Evolutionary conservation across 2,329 filamentous ascomycete species (phyloP).

Genomic region (Epichloe sylvatica): DNA sequence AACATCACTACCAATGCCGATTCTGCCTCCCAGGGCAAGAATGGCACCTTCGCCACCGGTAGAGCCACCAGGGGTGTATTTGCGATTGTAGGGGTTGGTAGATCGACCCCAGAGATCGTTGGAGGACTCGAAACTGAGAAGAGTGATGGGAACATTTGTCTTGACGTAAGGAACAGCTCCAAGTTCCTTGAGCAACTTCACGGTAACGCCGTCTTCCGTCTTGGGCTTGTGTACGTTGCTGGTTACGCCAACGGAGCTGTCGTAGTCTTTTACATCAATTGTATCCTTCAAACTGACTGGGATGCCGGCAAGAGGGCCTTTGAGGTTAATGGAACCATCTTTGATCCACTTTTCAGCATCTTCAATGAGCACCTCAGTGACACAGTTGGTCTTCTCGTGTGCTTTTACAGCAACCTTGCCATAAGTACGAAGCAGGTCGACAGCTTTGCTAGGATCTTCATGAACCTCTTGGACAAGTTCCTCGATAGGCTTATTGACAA

Average conservation of each 20-base stretch:
- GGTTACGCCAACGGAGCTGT: constrained; percentile 70
- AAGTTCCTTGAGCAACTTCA: constrained; percentile 68
- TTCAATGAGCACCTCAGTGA: constrained; percentile 73
- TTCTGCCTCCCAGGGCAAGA: constrained; percentile 67
- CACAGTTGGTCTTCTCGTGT: constrained; percentile 75
- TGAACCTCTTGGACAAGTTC: constrained; percentile 68
- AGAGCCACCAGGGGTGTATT: constrained; percentile 77
- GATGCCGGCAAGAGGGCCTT: constrained; percentile 74
- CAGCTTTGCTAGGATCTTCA: constrained; percentile 47
- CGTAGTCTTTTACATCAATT: constrained; percentile 69
- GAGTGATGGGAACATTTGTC: constrained; percentile 75
- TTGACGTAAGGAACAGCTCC: constrained; percentile 87
- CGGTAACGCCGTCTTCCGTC: constrained; percentile 54
- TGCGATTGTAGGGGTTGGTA: constrained; percentile 69
- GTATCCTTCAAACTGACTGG: constrained; percentile 75
- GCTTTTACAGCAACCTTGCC: constrained; percentile 74
- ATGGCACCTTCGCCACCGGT: constrained; percentile 77
- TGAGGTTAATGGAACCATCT: constrained; percentile 49
- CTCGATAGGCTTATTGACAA: constrained; percentile 61
- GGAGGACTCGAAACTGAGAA: constrained; percentile 73
- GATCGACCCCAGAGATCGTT: constrained; percentile 68
- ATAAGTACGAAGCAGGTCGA: constrained; percentile 70
- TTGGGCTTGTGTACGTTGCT: constrained; percentile 54
- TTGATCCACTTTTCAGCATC: constrained; percentile 61
- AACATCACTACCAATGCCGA: constrained; percentile 83